Conservation (phyloP, 495 filamentous ascomycete species). For the Cercophora newfieldiana region DNA sequence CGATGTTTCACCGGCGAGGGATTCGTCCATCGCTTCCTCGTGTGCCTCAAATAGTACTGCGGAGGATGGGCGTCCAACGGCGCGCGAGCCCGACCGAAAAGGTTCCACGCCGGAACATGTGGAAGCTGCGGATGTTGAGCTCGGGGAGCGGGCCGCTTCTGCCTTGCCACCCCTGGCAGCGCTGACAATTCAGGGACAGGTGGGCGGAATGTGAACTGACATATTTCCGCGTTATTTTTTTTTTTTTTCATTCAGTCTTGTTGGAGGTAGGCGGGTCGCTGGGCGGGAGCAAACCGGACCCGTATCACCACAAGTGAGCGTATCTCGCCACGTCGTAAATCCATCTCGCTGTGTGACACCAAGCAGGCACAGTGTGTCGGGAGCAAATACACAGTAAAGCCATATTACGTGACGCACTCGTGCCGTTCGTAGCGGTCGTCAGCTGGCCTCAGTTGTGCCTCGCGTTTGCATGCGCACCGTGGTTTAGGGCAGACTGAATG, state of each 20-base stretch:
- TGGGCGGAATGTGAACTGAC: not conserved
- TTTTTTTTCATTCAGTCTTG: not conserved
- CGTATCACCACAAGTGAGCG: not conserved
- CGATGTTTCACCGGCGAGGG: slow-evolving; percentile 4
- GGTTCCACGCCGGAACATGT: not conserved
- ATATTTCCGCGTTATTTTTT: not conserved
- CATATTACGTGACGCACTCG: not conserved
- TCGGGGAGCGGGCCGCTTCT: not conserved
- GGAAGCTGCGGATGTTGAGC: not conserved
- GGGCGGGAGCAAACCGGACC: not conserved
- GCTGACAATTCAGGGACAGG: not conserved
- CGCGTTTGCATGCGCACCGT: slow-evolving; percentile 26
- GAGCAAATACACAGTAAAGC: not conserved
- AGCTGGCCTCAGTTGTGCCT: slow-evolving; percentile 25
- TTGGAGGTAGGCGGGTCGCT: no score
- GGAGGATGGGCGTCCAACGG: not conserved
- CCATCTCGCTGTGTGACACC: slow-evolving; percentile 12
- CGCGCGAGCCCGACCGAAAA: not conserved
- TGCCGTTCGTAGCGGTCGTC: slow-evolving; percentile 17
- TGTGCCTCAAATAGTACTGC: slow-evolving; percentile 5
- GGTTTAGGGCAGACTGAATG: not conserved
- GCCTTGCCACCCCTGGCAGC: not conserved
- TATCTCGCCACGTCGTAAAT: slow-evolving; percentile 26
- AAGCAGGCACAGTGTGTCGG: not conserved
- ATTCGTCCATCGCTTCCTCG: slow-evolving; percentile 3